Evolutionary conservation across 371 early-diverging fungal genomes (phyloP).

Genomic region (Mortierella sp.): DNA sequence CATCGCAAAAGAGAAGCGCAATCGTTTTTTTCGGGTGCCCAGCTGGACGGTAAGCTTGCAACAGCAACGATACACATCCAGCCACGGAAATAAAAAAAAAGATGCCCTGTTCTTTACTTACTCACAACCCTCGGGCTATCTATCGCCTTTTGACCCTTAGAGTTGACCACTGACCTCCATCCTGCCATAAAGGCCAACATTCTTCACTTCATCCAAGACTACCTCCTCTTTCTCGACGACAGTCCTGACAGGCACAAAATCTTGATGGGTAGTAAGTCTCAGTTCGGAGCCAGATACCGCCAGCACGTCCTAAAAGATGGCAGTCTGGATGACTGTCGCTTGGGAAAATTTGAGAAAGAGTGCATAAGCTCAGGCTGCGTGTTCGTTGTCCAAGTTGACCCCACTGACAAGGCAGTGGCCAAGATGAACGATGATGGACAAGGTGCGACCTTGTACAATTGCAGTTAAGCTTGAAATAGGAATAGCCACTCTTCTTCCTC

Average conservation of each 20-base stretch:
- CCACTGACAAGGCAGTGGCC: background rate
- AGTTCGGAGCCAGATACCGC: background rate
- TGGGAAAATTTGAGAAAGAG: background rate
- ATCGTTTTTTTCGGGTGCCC: background rate
- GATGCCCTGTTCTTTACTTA: background rate
- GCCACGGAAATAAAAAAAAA: too few relatives aligned
- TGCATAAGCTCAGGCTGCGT: background rate
- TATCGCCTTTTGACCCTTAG: background rate
- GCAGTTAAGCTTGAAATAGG: background rate
- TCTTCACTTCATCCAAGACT: background rate
- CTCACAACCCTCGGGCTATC: too few relatives aligned
- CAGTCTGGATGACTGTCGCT: fast-evolving
- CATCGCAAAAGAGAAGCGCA: background rate
- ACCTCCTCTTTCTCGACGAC: background rate
- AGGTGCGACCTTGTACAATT: background rate
- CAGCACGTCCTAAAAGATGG: background rate
- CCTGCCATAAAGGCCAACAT: background rate
- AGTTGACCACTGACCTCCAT: background rate
- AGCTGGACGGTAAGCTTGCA: background rate
- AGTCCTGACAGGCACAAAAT: background rate
- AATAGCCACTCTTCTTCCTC: background rate
- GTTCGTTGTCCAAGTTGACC: background rate
- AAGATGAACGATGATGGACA: background rate
- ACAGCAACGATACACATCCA: background rate
- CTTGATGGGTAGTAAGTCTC: background rate